Base-by-base conservation (phyloP, 192 early-diverging fungal genomes). In the Blastocladiella britannica region DNA sequence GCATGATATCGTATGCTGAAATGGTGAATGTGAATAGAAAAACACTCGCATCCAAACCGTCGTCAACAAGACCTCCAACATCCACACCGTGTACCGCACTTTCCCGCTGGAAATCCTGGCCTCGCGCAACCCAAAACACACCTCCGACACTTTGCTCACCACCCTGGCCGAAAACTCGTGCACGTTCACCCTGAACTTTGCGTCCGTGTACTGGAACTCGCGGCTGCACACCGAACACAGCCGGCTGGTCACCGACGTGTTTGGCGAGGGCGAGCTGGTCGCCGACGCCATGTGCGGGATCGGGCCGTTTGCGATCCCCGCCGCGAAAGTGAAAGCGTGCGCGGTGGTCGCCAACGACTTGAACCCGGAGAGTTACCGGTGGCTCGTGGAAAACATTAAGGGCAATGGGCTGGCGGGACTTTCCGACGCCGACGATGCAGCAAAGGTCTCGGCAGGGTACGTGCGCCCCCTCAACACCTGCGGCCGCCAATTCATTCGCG, bases 171-270 rank as follows among this genome's bases (percentile, higher is more conserved):
- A 98, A 63, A 87, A 88, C 65, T 82, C 81, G 20, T 96, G 92
- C 70, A 73, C 67, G 57, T 95, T 97, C 67, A 67, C 73, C 53
- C 89, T 99, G 58, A 93, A 99, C 59, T 96, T 93, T 64, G 87
- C 92, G 15, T 79, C 86, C 56, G 96, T 99, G 4, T 99, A 99
- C 69, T 99, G 96, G 96, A 99, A 99, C 73, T 94, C 92, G 5
- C 79, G 96, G 9, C 75, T 99, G 54, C 91, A 96, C 60, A 69
- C 75, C 0, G 96, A 99, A 61, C 96, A 99, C 58, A 84, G 89
- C 31, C 82, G 96, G 28, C 63, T 99, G n/a, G 85, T 93, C 25
- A 70, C 71, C 28, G 53, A 54, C n/a, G 52, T 66, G 59, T 98
- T 98, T 67, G 65, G 70, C 20, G 58, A 64, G 47, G 79, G 76